A percentile compares a stretch with the other conserved stretches of the same genome.
Evolutionary conservation across 2,329 filamentous ascomycete species (phyloP).

Genomic region (Dothidotthia symphoricarpi): DNA sequence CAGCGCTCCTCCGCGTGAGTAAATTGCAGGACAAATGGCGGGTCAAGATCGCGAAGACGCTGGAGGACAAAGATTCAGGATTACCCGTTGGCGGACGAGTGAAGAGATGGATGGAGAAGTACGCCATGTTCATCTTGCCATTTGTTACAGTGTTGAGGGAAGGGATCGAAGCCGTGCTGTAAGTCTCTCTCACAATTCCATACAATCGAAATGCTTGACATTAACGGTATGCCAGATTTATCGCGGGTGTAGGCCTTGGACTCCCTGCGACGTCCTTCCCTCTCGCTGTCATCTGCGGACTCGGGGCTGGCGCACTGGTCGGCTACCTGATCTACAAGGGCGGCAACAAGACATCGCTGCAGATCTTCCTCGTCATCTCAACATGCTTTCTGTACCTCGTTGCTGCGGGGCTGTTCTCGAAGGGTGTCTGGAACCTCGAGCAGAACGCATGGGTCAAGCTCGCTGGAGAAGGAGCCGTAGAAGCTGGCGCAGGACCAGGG

Average conservation of each 20-base stretch:
- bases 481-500: slow-evolving; percentile 66
- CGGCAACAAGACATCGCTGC: slow-evolving; percentile 64
- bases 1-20: slow-evolving; percentile 73
- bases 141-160: slow-evolving; percentile 87
- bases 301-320: slow-evolving; percentile 64
- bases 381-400: slow-evolving; percentile 84
- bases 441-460: slow-evolving; percentile 65
- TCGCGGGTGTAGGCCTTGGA: slow-evolving; percentile 77
- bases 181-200: slow-evolving; percentile 4
- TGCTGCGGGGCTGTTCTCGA: slow-evolving; percentile 77
- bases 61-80: slow-evolving; percentile 56
- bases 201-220: neutral
- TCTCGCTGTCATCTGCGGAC: slow-evolving; percentile 69
- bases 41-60: slow-evolving; percentile 71
- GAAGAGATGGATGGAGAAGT: slow-evolving; percentile 69
- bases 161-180: slow-evolving; percentile 78
- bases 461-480: slow-evolving; percentile 62
- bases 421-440: slow-evolving; percentile 72
- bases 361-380: slow-evolving; percentile 76
- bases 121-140: slow-evolving; percentile 81
- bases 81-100: slow-evolving; percentile 48
- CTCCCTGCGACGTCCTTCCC: slow-evolving; percentile 75
- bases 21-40: slow-evolving; percentile 87
- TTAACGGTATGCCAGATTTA: slow-evolving; percentile 51
- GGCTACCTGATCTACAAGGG: slow-evolving; percentile 76